Evolutionary conservation across 179 eudicot species (phyloP).

Genomic region (Silene coronaria): DNA sequence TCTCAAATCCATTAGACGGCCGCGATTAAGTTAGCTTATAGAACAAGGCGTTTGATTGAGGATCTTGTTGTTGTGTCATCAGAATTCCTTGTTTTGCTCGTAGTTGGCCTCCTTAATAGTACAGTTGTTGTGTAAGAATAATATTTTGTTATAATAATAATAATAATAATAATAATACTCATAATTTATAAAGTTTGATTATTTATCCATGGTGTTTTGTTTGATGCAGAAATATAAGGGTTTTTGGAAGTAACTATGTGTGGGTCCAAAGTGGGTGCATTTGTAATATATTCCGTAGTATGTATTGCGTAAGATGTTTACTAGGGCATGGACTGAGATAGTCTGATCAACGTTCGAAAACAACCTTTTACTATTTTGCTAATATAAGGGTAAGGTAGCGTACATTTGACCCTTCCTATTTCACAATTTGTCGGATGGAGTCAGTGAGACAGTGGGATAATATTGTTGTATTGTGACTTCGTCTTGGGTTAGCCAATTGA

Average conservation of each 20-base stretch:
- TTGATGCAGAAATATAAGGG: background rate
- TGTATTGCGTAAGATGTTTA: background rate
- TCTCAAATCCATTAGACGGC: too few species aligned
- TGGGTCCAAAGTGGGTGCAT: background rate
- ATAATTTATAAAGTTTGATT: background rate
- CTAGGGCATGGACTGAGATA: too few species aligned
- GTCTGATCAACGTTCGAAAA: too few species aligned
- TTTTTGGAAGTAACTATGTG: conserved; percentile 5
- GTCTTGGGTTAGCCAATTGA: too few species aligned
- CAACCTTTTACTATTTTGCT: too few species aligned
- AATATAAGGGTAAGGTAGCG: too few species aligned
- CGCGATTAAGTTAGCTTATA: conserved; percentile 19
- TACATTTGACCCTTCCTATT: too few species aligned
- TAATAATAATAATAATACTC: background rate
- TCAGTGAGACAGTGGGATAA: too few species aligned
- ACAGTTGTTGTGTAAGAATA: conserved; percentile 21
- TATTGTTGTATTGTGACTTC: too few species aligned
- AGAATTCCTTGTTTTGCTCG: conserved; percentile 24
- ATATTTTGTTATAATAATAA: conserved; percentile 1
- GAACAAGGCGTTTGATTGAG: conserved; percentile 10
- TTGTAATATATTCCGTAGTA: background rate
- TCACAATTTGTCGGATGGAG: too few species aligned
- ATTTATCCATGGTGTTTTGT: background rate
- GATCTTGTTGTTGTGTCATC: conserved; percentile 10
- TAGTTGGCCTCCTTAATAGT: conserved; percentile 24